These are phyloP conservation scores for Marchantia paleacea DNA, from an alignment of 225 moss, liverwort and hornwort species.

Conservation along the genomic window DNA sequence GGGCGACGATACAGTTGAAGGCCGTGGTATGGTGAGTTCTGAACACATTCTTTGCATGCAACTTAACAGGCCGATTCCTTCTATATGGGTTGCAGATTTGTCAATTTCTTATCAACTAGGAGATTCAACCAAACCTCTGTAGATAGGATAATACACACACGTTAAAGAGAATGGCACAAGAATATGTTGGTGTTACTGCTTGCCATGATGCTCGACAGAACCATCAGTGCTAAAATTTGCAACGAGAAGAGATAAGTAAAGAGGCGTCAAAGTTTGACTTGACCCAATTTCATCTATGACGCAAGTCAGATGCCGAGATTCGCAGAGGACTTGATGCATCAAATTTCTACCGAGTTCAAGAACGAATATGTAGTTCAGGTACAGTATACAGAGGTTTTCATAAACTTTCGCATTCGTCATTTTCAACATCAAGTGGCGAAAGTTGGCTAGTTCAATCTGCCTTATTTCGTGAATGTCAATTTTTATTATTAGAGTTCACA, in stretches of 20 bases:
- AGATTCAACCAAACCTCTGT: no score
- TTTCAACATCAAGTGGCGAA: background rate
- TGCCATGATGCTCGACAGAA: no score
- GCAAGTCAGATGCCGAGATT: slow-evolving; percentile 69
- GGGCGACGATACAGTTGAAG: slow-evolving; percentile 62
- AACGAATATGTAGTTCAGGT: slow-evolving; percentile 71
- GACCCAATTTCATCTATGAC: slow-evolving; percentile 23
- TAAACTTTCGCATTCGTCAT: no score
- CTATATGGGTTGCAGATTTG: no score
- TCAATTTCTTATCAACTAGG: no score
- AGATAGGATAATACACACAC: no score
- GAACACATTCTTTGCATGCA: background rate
- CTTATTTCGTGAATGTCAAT: background rate
- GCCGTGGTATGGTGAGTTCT: slow-evolving; percentile 68
- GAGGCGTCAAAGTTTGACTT: slow-evolving; percentile 15
- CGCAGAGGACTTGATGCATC: slow-evolving; percentile 67
- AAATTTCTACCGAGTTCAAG: slow-evolving; percentile 42
- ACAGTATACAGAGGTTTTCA: background rate
- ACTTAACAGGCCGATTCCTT: no score
- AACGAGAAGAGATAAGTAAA: no score
- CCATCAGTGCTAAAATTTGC: no score
- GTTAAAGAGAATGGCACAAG: no score
- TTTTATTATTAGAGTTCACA: no score
- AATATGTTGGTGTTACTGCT: no score
- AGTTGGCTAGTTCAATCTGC: background rate